phyloP scores from a whole-genome alignment of 176 grass and related monocot genomes.

The Lolium rigidum region DNA sequence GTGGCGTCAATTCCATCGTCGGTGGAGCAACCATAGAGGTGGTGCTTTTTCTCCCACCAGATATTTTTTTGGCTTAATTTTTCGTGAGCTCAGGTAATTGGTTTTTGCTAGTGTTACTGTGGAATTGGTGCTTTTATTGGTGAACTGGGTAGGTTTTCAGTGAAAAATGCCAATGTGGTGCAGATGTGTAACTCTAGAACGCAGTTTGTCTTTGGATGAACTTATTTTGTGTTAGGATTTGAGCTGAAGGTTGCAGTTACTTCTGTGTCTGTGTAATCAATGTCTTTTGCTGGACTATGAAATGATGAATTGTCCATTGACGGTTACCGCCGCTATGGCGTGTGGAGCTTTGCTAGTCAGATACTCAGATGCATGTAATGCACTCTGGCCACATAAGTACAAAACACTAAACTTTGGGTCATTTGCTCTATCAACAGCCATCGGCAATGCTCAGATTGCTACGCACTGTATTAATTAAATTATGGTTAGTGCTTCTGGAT shows the following conservation, averaged over 20 bases:
- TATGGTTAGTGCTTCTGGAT: not conserved
- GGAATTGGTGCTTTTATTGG: not conserved
- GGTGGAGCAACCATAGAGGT: slow-evolving; percentile 85
- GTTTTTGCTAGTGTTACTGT: no score
- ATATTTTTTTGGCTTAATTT: not conserved
- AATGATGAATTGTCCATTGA: not conserved
- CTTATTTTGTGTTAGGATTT: not conserved
- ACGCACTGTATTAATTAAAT: not conserved
- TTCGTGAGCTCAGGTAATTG: not conserved
- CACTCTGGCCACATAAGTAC: not conserved
- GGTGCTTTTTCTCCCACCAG: not conserved
- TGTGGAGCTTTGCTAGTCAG: not conserved
- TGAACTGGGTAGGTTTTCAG: not conserved
- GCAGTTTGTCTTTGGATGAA: not conserved
- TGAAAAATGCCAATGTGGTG: not conserved
- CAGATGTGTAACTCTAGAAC: not conserved
- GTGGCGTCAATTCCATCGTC: slow-evolving; percentile 64
- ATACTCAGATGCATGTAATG: not conserved
- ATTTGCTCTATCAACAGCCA: no score
- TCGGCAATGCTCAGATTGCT: not conserved
- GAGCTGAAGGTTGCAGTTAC: not conserved
- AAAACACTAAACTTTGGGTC: not conserved
- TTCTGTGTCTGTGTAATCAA: not conserved
- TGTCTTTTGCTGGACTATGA: not conserved
- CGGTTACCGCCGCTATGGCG: no score